Evolutionary conservation across 176 grass and related monocot species (phyloP).

Genomic region (Paspalum vaginatum): DNA sequence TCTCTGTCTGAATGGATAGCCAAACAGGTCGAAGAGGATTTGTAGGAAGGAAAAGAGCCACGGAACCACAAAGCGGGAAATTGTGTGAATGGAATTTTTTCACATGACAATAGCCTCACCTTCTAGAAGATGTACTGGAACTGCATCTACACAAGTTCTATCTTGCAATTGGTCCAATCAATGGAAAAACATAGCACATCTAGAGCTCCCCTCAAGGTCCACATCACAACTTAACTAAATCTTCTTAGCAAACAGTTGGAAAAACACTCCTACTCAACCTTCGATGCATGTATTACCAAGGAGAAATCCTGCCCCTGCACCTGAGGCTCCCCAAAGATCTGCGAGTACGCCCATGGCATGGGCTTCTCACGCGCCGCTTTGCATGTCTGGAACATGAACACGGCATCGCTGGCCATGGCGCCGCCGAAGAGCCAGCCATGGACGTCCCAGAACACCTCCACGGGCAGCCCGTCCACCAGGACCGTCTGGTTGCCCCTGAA

Average conservation of each 20-base stretch:
- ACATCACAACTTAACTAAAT: conserved; percentile 31
- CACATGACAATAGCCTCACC: not conserved
- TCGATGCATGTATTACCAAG: conserved; percentile 56
- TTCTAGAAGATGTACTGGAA: conserved; percentile 13
- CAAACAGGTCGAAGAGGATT: not conserved
- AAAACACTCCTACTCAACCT: conserved; percentile 37
- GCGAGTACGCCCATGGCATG: conserved; percentile 26
- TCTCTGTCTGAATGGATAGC: not conserved
- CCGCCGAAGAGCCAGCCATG: conserved; percentile 53
- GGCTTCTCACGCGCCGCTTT: conserved; percentile 31
- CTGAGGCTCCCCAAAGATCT: conserved; percentile 38
- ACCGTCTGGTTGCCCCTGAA: conserved; percentile 54
- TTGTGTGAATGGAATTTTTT: not conserved
- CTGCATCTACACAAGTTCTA: not conserved
- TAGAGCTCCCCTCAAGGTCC: not conserved
- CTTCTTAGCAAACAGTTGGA: conserved; percentile 33
- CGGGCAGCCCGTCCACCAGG: conserved; percentile 42
- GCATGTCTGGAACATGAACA: conserved; percentile 59
- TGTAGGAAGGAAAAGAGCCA: not conserved
- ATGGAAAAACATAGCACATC: conserved; percentile 8
- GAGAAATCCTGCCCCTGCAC: conserved; percentile 43
- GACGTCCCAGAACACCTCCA: conserved; percentile 59
- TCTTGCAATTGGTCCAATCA: not conserved
- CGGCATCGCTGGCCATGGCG: not conserved
- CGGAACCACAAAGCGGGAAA: not conserved